Evolutionary conservation across 345 rosid genomes (phyloP).

Genomic region (Erucastrum elatum): DNA sequence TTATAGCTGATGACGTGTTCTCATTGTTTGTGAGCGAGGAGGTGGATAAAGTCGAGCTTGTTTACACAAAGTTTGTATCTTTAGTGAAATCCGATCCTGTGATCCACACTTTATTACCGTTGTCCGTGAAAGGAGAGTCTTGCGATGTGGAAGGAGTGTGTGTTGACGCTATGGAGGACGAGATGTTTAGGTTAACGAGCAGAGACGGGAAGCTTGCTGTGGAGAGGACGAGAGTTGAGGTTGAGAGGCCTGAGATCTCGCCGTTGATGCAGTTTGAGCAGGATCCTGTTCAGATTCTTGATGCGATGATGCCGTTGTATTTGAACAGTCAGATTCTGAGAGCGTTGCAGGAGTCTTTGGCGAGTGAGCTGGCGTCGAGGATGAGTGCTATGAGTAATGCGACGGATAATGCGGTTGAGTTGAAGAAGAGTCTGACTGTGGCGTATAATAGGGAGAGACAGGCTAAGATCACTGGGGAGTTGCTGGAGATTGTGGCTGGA

Average conservation of each 20-base stretch:
- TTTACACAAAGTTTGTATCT: slow-evolving; percentile 79
- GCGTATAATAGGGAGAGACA: slow-evolving; percentile 70
- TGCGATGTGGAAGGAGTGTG: slow-evolving; percentile 61
- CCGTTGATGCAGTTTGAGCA: slow-evolving; percentile 87
- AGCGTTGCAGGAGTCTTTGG: slow-evolving; percentile 81
- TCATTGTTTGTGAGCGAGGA: slow-evolving; percentile 70
- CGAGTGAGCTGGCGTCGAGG: slow-evolving; percentile 84
- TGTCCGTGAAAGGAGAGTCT: slow-evolving; percentile 59
- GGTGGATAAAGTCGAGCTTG: slow-evolving; percentile 86
- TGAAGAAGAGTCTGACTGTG: slow-evolving; percentile 62
- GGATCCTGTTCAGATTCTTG: slow-evolving; percentile 88
- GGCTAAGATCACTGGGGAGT: slow-evolving; percentile 74
- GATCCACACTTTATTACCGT: slow-evolving; percentile 64
- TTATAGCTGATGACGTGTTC: slow-evolving; percentile 79
- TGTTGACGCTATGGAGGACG: slow-evolving; percentile 78
- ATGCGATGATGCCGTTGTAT: slow-evolving; percentile 92
- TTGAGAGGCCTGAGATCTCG: slow-evolving; percentile 37
- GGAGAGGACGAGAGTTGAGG: slow-evolving; percentile 51
- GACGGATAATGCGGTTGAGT: slow-evolving; percentile 72
- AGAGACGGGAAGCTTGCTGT: slow-evolving; percentile 71
- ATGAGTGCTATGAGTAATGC: slow-evolving; percentile 90
- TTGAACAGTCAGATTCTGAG: slow-evolving; percentile 83
- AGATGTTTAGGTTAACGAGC: slow-evolving; percentile 75
- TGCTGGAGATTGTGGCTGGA: slow-evolving; percentile 83
- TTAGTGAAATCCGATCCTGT: slow-evolving; percentile 77